phyloP scores from a whole-genome alignment of 2,329 filamentous ascomycete species.

The Epichloe coenophiala region DNA sequence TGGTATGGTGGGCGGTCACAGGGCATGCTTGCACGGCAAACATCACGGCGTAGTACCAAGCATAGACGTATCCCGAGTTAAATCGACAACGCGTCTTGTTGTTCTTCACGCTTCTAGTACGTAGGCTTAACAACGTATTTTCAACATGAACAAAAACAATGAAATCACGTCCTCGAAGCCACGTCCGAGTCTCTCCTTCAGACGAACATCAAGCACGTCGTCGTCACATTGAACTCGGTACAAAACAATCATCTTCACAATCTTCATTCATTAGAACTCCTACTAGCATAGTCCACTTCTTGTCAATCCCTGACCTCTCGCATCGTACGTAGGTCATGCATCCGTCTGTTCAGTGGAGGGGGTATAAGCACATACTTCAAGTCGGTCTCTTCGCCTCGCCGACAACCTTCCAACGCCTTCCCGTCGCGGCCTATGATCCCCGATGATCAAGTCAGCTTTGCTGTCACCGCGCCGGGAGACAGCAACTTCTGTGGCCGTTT shows the following conservation, averaged over 20 bases:
- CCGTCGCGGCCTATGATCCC: conserved; percentile 5
- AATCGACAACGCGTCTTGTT: too few relatives aligned
- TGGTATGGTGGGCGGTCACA: too few relatives aligned
- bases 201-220: not conserved
- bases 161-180: not conserved
- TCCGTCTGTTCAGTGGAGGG: conserved; percentile 16
- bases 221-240: not conserved
- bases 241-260: not conserved
- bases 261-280: conserved; percentile 20
- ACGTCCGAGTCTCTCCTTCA: too few relatives aligned
- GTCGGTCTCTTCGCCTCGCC: conserved; percentile 21
- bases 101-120: too few relatives aligned
- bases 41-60: too few relatives aligned
- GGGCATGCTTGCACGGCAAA: too few relatives aligned
- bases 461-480: conserved; percentile 3
- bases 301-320: conserved; percentile 22
- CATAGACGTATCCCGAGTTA: too few relatives aligned
- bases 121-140: not conserved
- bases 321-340: conserved; percentile 17
- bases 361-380: conserved; percentile 26
- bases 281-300: conserved; percentile 19
- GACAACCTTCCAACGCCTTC: conserved; percentile 26
- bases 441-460: not conserved
- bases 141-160: not conserved
- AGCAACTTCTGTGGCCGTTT: conserved; percentile 1